Base-by-base conservation (phyloP, 108 stramenopile species). In the Asterionellopsis glacialis region DNA sequence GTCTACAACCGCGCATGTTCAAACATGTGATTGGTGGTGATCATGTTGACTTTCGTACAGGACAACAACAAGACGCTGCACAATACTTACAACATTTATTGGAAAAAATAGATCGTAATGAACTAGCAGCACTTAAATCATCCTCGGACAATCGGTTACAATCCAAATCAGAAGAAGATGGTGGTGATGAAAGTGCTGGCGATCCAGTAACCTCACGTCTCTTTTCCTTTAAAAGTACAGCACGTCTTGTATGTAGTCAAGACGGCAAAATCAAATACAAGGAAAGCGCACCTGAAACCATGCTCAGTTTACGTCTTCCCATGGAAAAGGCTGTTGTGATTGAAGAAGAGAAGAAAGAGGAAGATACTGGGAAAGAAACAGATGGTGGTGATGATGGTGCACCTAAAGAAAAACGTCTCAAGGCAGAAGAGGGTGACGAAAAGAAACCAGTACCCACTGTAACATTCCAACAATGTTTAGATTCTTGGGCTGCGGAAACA, bases 51-150 rank as follows among this genome's bases (percentile, higher is more conserved):
- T 99, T 98, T 67, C 65, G 77, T 11, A 96, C 95, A 9, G 96
- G 94, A 11, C 93, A 97, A 57, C 99, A 99, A 75, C 99, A 99
- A 74, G 99, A 99, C 81, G 96, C 96, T 15, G 89, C 90, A 12
- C 96, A 98, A 72, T 99, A 93, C 68, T 75, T 98, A 51, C 88
- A 87, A 54, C 85, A 96, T 75, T 63, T 96, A 25, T 75, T 98
- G 56, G 96, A 98, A 60, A 70, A 74, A 45, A 45, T 98, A 27
- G 75, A 87, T 59, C 65, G 89, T 23, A 87, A 88, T 33, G 97
- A 97, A 67, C 61, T 66, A 21, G 75, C 57, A 16, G 69, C 68
- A 11, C 49, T 39, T 14, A n/a, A n/a, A n/a, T n/a, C n/a, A n/a
- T n/a, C n/a, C n/a, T 16, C 10, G 10, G 15, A 26, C 19, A 24